These are phyloP conservation scores for Pseudonitzschia delicatissima DNA, from an alignment of 108 stramenopile species.

Conservation along the genomic window DNA sequence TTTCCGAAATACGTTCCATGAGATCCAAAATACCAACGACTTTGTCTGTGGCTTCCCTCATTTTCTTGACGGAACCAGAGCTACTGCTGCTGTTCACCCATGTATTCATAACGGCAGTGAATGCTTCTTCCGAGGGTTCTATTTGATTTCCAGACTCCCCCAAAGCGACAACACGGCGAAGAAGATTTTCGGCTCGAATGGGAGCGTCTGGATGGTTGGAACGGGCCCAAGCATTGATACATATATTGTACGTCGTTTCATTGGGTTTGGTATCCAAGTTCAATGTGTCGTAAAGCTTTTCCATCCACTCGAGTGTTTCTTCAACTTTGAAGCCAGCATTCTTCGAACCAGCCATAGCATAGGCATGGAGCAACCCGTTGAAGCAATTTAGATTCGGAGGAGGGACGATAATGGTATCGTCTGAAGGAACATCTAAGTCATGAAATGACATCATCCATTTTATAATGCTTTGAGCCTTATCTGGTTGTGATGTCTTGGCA, in stretches of 20 bases:
- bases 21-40: constrained; percentile 27
- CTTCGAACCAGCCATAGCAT: constrained; percentile 22
- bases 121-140: constrained; percentile 14
- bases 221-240: constrained; percentile 41
- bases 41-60: constrained; percentile 22
- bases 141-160: constrained; percentile 11
- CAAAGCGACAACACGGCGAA: constrained; percentile 26
- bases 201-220: constrained; percentile 22
- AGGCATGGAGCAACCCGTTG: constrained; percentile 36
- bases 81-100: constrained; percentile 21
- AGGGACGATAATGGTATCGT: constrained; percentile 1
- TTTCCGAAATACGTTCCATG: constrained; percentile 17
- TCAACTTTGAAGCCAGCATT: constrained; percentile 34
- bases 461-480: constrained; percentile 20
- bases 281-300: constrained; percentile 17
- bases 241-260: constrained; percentile 36
- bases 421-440: not conserved
- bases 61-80: constrained; percentile 4
- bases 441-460: constrained; percentile 32
- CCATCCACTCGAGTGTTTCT: constrained; percentile 36
- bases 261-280: constrained; percentile 51
- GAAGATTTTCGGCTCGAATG: constrained; percentile 30
- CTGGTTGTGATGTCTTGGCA: constrained; percentile 22
- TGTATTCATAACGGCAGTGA: constrained; percentile 38
- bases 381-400: constrained; percentile 32